Evolutionary conservation across 106 monocot genomes (phyloP).

Genomic region (Dendrobium chrysotoxum): DNA sequence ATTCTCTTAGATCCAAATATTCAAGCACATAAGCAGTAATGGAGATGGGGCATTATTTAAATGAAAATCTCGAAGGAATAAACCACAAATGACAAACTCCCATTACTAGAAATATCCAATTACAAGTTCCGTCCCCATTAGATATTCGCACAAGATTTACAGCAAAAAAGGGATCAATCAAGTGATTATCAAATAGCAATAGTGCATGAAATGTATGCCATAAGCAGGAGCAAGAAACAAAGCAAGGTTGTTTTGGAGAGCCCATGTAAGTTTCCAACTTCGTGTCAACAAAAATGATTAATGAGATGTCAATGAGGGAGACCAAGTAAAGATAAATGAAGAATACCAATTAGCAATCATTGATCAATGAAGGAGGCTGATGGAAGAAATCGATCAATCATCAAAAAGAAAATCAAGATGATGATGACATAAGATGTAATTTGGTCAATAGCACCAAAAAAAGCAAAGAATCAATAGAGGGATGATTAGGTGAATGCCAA

Average conservation of each 20-base stretch:
- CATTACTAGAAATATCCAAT: not conserved
- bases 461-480: not conserved
- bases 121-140: not conserved
- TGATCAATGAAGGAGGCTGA: not conserved
- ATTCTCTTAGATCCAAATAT: not conserved
- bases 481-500: not conserved
- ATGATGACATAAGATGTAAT: not conserved
- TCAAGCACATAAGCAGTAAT: not conserved
- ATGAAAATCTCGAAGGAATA: not conserved
- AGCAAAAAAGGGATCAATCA: not conserved
- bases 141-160: not conserved
- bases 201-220: not conserved
- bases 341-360: not conserved
- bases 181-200: not conserved
- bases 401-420: not conserved
- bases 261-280: not conserved
- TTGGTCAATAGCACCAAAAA: not conserved
- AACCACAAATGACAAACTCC: not conserved
- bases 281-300: not conserved
- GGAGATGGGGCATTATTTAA: not conserved
- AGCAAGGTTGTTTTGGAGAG: not conserved
- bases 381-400: not conserved
- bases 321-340: not conserved
- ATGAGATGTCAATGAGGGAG: not conserved
- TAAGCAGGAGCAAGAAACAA: not conserved